Evolutionary conservation across 352 stramenopile species (phyloP).

Genomic region (Phytopythium helicoides): DNA sequence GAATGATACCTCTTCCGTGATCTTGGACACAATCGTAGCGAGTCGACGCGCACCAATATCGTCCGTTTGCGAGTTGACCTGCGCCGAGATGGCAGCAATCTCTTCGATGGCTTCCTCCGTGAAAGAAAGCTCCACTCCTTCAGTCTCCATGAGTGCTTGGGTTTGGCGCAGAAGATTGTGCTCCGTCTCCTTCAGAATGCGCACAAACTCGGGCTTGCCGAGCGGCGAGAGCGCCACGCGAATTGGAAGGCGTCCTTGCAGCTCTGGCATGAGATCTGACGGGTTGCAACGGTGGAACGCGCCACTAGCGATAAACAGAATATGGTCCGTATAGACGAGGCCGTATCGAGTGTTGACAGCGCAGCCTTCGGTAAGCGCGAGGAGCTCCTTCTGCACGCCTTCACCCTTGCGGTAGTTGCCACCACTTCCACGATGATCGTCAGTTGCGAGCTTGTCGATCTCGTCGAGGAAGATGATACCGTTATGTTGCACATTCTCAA

Average conservation of each 20-base stretch:
- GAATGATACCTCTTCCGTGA: constrained; percentile 98
- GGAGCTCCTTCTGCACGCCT: constrained; percentile 98
- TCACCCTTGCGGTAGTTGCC: constrained; percentile 91
- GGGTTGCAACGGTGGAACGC: constrained; percentile 98
- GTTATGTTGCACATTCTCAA: constrained; percentile 94
- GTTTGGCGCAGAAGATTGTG: constrained; percentile 97
- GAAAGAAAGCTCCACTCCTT: constrained; percentile 94
- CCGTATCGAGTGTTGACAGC: constrained; percentile 92
- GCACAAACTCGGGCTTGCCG: constrained; percentile 97
- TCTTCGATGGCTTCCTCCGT: constrained; percentile 95
- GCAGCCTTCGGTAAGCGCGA: constrained; percentile 98
- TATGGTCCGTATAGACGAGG: constrained; percentile 98
- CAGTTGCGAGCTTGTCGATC: constrained; percentile 98
- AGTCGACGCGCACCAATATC: constrained; percentile 98
- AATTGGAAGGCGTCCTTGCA: constrained; percentile 98
- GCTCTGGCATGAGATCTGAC: constrained; percentile 96
- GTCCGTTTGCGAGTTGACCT: constrained; percentile 95
- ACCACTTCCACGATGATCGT: constrained; percentile 85
- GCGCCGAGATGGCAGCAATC: constrained; percentile 93
- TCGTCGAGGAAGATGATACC: constrained; percentile 99
- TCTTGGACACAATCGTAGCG: constrained; percentile 96
- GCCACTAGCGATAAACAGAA: constrained; percentile 97
- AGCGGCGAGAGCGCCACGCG: constrained; percentile 96
- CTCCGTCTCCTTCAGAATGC: constrained; percentile 96
- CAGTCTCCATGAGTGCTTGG: constrained; percentile 94